Conservation (phyloP, 1,139 yeast genomes). For the Ogataea hybrid region DNA sequence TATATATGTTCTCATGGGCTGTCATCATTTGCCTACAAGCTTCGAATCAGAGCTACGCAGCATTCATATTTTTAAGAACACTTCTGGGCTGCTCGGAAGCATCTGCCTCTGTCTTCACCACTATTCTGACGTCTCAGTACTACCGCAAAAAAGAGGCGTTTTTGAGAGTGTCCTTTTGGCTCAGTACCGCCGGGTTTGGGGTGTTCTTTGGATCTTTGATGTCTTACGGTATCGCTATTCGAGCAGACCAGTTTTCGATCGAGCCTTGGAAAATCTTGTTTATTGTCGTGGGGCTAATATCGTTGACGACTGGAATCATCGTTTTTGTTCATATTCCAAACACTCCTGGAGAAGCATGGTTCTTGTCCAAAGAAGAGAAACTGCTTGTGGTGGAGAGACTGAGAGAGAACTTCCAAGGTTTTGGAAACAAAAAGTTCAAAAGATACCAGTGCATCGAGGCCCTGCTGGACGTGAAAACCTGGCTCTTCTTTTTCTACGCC, state of each 20-base stretch:
- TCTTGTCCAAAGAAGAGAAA: slow-evolving; percentile 38
- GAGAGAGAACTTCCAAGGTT: slow-evolving; percentile 42
- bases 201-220: slow-evolving; percentile 44
- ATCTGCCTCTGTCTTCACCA: slow-evolving; percentile 50
- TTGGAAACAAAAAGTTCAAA: slow-evolving; percentile 45
- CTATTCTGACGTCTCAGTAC: slow-evolving; percentile 54
- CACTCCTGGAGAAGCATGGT: slow-evolving; percentile 41
- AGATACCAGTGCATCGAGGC: slow-evolving; percentile 45
- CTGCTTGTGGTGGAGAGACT: slow-evolving; percentile 37
- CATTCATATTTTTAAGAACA: slow-evolving; percentile 42
- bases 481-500: slow-evolving; percentile 37
- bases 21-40: slow-evolving; percentile 41
- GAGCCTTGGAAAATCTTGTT: slow-evolving; percentile 48
- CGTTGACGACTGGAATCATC: slow-evolving; percentile 42
- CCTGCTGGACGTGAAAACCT: slow-evolving; percentile 40
- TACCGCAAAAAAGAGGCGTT: slow-evolving; percentile 50
- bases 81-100: slow-evolving; percentile 48
- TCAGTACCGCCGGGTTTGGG: slow-evolving; percentile 50
- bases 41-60: slow-evolving; percentile 36
- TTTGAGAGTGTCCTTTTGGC: slow-evolving; percentile 47
- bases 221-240: slow-evolving; percentile 44
- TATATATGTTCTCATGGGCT: slow-evolving; percentile 47
- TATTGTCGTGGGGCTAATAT: slow-evolving; percentile 45
- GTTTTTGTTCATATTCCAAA: slow-evolving; percentile 42
- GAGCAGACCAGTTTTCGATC: slow-evolving; percentile 34